Evolutionary conservation across 2,329 filamentous ascomycete genomes (phyloP), one percentile per base, ranked within the genome.

Genomic region (Aureobasidium sp.): DNA sequence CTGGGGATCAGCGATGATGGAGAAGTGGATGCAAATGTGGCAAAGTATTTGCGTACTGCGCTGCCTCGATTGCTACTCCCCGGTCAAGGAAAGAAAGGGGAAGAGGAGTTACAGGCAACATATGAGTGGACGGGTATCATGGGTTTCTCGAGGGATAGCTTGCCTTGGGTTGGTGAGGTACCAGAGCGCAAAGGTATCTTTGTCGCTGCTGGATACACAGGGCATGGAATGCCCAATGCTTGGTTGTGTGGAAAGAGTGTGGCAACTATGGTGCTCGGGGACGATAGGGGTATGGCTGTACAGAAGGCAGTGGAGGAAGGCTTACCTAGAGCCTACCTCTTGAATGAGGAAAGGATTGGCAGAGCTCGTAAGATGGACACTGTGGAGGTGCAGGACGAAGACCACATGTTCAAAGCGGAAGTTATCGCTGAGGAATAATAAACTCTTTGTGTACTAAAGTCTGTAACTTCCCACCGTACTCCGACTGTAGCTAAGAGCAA

Each of bases 81-180:
- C 6, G 25, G 72, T 63, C 4, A 50, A 39, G 50, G 13, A 60
- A 67, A 44, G 41, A 27, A 69, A 8, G 76, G 68, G 1, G 14
- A 14, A 13, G 10, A 7, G 16, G 63, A 81, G 66, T 70, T 83
- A 37, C 63, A 75, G 53, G 79, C 81, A 3, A 74, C 71, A 4
- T 72, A 75, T 51, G 74, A 82, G 69, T 93, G 89, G 89, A 89
- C 87, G 1, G 89, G 89, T 0, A 88, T 91, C 66, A 92, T 91
- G 89, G 89, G 86, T 0, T 91, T 85, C 72, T 85, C 83, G 34
- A 76, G 84, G 7, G 89, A 92, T 70, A 76, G 80, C 0, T 72
- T 81, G 55, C 88, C 89, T 0, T 91, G 86, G 85, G 85, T 92
- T 2, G 89, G 89, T 0, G 73, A 75, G 10, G 82, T 91, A n/a